Base-by-base conservation (phyloP, 2,329 filamentous ascomycete species). In the Aspergillus sp. region DNA sequence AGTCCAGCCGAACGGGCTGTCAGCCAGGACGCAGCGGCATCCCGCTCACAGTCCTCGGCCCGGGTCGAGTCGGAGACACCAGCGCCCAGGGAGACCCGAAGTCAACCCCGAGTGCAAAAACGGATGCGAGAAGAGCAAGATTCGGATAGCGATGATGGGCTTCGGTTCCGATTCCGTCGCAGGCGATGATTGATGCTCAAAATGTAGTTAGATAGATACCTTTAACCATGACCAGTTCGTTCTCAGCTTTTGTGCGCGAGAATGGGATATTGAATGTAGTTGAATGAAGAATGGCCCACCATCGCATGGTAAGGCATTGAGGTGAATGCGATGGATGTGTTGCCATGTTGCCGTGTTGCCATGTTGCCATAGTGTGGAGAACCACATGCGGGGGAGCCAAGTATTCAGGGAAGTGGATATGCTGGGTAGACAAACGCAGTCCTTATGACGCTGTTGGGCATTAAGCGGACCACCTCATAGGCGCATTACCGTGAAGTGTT, bases 71-170 rank as follows among this genome's bases (percentile, higher is more conserved):
- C 59, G 56, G 65, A 49, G 62, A 60, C 55, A 51, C 65, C 63
- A 36, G 39, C 60, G 19, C 56, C 6, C 23, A 28, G 15, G 19
- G 13, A 48, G 32, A 59, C 62, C 53, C 63, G 59, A 49, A 72
- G 63, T 55, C 21, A 13, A 15, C 52, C 17, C 17, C 17, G 52
- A 7, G 19, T 23, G 8, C 72, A 69, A 51, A 78, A 76, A 66
- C 74, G 75, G 61, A 59, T 53, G 55, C 77, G 74, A 64, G 70
- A 71, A 65, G 67, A 70, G 55, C 70, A 76, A 6, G 82, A 83
- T 36, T 83, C 81, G 45, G 85, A 85, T 48, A 84, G 85, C 67
- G 85, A 85, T 28, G 84, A 86, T 67, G 83, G 82, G 63, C 75
- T 81, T 60, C 82, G 82, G 32, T 85, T 85, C 66, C 78, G 82